A percentile compares a stretch with the other conserved stretches of the same genome.
Conservation (phyloP, 2,329 filamentous ascomycete species). For the Madurella fahalii region DNA sequence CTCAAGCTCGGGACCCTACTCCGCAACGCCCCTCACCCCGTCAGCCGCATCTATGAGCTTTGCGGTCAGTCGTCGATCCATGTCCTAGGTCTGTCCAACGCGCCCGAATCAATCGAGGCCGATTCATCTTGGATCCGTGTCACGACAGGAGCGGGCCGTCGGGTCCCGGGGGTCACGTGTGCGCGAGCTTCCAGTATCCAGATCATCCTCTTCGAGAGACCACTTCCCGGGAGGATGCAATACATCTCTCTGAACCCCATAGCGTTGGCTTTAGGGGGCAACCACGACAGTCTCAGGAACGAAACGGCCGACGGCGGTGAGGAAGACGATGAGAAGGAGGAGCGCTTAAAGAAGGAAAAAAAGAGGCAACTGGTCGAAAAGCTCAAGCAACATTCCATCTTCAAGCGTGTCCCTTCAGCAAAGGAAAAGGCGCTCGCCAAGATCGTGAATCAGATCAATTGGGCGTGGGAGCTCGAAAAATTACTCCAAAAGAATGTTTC, state of each 20-base stretch:
- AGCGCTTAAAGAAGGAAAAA: constrained; percentile 53
- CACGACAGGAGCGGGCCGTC: constrained; percentile 47
- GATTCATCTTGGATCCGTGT: constrained; percentile 68
- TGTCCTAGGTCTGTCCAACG: constrained; percentile 80
- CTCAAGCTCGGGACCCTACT: constrained; percentile 79
- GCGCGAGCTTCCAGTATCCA: constrained; percentile 71
- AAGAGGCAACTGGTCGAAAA: constrained; percentile 74
- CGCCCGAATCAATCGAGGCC: constrained; percentile 47
- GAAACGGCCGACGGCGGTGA: constrained; percentile 53
- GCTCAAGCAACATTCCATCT: constrained; percentile 80
- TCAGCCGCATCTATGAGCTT: constrained; percentile 74
- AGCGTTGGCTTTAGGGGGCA: constrained; percentile 76
- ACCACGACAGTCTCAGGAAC: constrained; percentile 41
- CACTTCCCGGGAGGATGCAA: constrained; percentile 84
- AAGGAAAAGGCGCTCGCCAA: constrained; percentile 77
- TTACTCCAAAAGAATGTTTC: constrained; percentile 85
- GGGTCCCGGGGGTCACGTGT: constrained; percentile 69
- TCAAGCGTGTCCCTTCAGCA: constrained; percentile 68
- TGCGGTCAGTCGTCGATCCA: constrained; percentile 81
- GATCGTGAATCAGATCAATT: constrained; percentile 93
- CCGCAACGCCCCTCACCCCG: constrained; percentile 73
- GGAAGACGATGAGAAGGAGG: constrained; percentile 66
- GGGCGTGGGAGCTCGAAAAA: constrained; percentile 82
- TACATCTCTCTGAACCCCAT: constrained; percentile 92
- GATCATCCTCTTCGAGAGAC: constrained; percentile 83